These are phyloP conservation scores for Rubus parviflorus DNA, from an alignment of 306 rosid genomes.

Conservation along the genomic window DNA sequence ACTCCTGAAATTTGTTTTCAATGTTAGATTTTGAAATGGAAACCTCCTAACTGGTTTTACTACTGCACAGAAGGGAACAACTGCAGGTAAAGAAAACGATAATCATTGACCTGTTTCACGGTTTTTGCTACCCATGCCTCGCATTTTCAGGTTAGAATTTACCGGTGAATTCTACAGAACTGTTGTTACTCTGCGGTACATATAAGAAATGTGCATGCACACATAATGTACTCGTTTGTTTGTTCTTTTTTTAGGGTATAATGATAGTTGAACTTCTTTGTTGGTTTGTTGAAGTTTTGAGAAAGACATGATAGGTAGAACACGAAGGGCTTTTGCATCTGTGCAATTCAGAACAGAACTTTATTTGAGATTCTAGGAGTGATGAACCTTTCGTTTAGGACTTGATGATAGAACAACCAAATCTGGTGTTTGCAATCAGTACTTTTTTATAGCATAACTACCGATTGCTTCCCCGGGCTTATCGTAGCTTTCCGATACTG, in stretches of 20 bases:
- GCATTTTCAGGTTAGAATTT: background rate
- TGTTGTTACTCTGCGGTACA: no score
- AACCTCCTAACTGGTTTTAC: background rate
- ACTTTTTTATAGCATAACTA: slow-evolving; percentile 2
- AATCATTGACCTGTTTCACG: no score
- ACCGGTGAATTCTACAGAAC: background rate
- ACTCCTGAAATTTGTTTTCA: background rate
- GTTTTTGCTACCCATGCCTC: background rate
- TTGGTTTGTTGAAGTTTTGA: background rate
- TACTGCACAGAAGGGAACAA: background rate
- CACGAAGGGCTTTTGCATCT: background rate
- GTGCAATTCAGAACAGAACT: background rate
- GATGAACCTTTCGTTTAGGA: background rate
- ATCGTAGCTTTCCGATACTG: slow-evolving; percentile 32
- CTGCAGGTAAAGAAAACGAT: no score
- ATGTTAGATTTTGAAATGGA: background rate
- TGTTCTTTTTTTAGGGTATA: background rate
- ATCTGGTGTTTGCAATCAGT: slow-evolving; percentile 43
- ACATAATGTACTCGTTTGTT: background rate
- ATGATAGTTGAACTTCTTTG: background rate
- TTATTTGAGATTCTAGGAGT: background rate
- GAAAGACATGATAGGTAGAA: background rate
- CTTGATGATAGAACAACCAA: background rate
- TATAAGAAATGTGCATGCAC: background rate
- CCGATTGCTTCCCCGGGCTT: slow-evolving; percentile 22